These are phyloP conservation scores for Emergomyces africanus DNA, from an alignment of 2,329 filamentous ascomycete species.

Conservation along the genomic window DNA sequence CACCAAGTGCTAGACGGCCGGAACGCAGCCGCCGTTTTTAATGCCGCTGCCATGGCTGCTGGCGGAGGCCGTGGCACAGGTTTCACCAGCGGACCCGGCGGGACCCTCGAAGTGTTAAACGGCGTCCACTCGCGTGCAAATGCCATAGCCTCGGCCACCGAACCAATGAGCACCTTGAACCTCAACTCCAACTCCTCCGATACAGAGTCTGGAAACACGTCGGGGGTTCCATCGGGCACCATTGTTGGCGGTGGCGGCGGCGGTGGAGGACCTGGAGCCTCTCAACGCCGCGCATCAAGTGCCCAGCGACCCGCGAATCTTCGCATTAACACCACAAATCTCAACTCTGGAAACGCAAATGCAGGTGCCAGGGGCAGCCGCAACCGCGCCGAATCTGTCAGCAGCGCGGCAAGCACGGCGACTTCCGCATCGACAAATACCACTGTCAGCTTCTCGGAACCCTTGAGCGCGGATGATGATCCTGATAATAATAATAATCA, in stretches of 20 bases:
- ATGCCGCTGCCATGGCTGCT: conserved; percentile 94
- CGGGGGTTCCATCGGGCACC: conserved; percentile 1
- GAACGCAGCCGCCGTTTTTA: conserved; percentile 95
- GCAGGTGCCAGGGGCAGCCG: not conserved
- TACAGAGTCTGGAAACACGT: conserved; percentile 24
- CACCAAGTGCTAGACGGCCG: conserved; percentile 82
- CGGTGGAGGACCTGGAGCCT: not conserved
- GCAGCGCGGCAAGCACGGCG: conserved; percentile 25
- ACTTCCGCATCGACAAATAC: conserved; percentile 27
- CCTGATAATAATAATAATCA: not conserved
- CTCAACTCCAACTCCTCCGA: conserved; percentile 28
- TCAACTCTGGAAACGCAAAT: conserved; percentile 14
- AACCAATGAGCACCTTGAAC: conserved; percentile 16
- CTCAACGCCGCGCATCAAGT: conserved; percentile 7
- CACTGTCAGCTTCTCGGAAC: conserved; percentile 27
- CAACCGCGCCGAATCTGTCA: conserved; percentile 26
- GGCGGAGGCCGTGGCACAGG: conserved; percentile 79
- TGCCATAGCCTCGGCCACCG: conserved; percentile 11
- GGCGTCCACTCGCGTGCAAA: conserved; percentile 19
- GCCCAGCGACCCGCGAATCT: conserved; percentile 15
- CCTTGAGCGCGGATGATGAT: conserved; percentile 13
- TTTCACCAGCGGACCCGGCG: conserved; percentile 44
- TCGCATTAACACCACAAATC: conserved; percentile 28
- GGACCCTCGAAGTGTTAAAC: conserved; percentile 31
- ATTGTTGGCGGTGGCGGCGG: not conserved